phyloP scores from a whole-genome alignment of 805 yeast genomes.

The Helenozyma rhizophorensis region DNA sequence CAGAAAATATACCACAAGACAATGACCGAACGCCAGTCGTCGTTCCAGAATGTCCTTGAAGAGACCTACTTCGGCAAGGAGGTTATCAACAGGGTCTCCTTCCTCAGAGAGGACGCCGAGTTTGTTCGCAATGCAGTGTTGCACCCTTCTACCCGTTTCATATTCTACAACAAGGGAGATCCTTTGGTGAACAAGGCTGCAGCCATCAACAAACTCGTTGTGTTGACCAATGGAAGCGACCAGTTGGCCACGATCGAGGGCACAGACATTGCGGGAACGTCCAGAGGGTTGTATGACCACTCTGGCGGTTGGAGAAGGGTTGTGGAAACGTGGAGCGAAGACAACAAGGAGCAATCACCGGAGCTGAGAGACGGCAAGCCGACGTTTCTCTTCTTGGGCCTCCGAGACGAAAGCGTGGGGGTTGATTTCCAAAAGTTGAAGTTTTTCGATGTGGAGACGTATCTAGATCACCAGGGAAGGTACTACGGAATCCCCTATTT shows the following conservation, averaged over 20 bases:
- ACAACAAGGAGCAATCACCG: constrained; percentile 31
- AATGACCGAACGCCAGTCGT: constrained; percentile 8
- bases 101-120: constrained; percentile 51
- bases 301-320: constrained; percentile 10
- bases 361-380: constrained; percentile 40
- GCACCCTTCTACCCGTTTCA: constrained; percentile 46
- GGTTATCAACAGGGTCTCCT: constrained; percentile 60
- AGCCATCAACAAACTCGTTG: constrained; percentile 23
- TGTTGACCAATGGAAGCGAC: constrained; percentile 32
- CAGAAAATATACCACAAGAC: constrained; percentile 4
- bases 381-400: constrained; percentile 36
- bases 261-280: constrained; percentile 10
- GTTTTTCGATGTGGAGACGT: constrained; percentile 25
- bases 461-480: constrained; percentile 41
- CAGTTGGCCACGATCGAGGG: constrained; percentile 21
- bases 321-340: constrained; percentile 24
- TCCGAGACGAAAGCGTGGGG: constrained; percentile 44
- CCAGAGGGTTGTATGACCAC: constrained; percentile 19
- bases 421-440: constrained; percentile 27
- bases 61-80: constrained; percentile 43
- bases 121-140: constrained; percentile 45
- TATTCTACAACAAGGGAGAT: constrained; percentile 34
- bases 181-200: constrained; percentile 28
- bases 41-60: constrained; percentile 3
- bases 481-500: constrained; percentile 62